Conservation (phyloP, 345 rosid genomes). For the Lumnitzera littorea region DNA sequence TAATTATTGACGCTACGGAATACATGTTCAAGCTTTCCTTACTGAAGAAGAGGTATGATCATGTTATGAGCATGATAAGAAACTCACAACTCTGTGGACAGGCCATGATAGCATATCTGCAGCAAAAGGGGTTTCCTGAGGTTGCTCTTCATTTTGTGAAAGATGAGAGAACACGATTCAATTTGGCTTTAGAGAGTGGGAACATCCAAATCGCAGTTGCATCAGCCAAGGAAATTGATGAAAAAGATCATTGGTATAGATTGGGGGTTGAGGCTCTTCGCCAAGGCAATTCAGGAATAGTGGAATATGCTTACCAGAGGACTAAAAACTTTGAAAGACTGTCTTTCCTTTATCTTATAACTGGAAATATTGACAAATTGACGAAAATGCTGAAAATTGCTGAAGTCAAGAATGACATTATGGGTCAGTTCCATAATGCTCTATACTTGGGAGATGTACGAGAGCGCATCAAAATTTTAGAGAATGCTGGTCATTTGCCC, state of each 20-base stretch:
- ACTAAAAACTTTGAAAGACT: constrained; percentile 95
- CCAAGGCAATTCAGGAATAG: constrained; percentile 89
- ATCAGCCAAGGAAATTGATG: constrained; percentile 91
- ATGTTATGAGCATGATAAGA: constrained; percentile 95
- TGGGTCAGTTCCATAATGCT: constrained; percentile 98
- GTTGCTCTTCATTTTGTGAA: constrained; percentile 97
- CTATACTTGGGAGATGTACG: constrained; percentile 79
- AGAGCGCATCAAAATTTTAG: constrained; percentile 84
- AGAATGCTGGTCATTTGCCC: constrained; percentile 83
- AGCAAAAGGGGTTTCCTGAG: constrained; percentile 97
- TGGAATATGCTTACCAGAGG: constrained; percentile 93
- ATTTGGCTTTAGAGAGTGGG: constrained; percentile 92
- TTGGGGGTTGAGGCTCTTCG: constrained; percentile 98
- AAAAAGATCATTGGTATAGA: constrained; percentile 89
- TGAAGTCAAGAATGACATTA: constrained; percentile 81
- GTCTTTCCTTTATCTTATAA: constrained; percentile 83
- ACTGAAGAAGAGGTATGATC: constrained; percentile 70
- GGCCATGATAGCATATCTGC: constrained; percentile 94
- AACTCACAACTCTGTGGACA: constrained; percentile 94
- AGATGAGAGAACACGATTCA: constrained; percentile 89
- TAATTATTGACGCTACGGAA: constrained; percentile 74
- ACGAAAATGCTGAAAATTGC: constrained; percentile 92
- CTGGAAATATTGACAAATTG: constrained; percentile 80
- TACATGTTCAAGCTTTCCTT: constrained; percentile 83
- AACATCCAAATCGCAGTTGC: constrained; percentile 94